phyloP scores from a whole-genome alignment of 2,329 filamentous ascomycete genomes.

The Colletotrichum sp. region DNA sequence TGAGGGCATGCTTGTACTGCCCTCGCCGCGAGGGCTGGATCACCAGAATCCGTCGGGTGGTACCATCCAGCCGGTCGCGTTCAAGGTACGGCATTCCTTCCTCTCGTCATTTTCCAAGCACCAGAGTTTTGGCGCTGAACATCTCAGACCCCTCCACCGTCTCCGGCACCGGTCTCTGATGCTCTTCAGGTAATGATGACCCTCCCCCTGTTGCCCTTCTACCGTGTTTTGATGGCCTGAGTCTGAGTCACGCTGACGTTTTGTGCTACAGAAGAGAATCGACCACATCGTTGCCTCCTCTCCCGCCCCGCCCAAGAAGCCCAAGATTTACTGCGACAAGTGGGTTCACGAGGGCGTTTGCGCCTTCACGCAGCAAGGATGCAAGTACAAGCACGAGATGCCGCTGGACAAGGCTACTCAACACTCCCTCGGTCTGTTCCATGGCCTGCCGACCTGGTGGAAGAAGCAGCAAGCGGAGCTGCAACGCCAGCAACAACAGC shows the following conservation, averaged over 20 bases:
- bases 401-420: conserved; percentile 72
- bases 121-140: conserved; percentile 29
- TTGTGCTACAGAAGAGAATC: conserved; percentile 34
- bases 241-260: background rate
- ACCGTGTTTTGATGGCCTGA: too few species aligned
- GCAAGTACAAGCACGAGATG: conserved; percentile 92
- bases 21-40: conserved; percentile 41
- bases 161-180: conserved; percentile 30
- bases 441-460: conserved; percentile 67
- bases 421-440: conserved; percentile 72
- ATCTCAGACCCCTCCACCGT: conserved; percentile 26
- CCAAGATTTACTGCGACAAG: conserved; percentile 84
- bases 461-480: conserved; percentile 57
- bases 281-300: conserved; percentile 26
- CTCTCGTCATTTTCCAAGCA: background rate
- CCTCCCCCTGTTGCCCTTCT: background rate
- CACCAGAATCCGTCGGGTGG: conserved; percentile 43
- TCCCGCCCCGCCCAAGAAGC: conserved; percentile 46
- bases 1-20: conserved; percentile 53
- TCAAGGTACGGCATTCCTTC: conserved; percentile 40
- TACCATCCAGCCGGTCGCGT: conserved; percentile 33
- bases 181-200: conserved; percentile 36
- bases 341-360: conserved; percentile 90
- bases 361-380: conserved; percentile 84
- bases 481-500: conserved; percentile 24